Percentiles rank a stretch among this genome's conserved stretches.
Evolutionary conservation across 2,329 filamentous ascomycete genomes (phyloP).

Genomic region (Pyricularia pennisetigena): DNA sequence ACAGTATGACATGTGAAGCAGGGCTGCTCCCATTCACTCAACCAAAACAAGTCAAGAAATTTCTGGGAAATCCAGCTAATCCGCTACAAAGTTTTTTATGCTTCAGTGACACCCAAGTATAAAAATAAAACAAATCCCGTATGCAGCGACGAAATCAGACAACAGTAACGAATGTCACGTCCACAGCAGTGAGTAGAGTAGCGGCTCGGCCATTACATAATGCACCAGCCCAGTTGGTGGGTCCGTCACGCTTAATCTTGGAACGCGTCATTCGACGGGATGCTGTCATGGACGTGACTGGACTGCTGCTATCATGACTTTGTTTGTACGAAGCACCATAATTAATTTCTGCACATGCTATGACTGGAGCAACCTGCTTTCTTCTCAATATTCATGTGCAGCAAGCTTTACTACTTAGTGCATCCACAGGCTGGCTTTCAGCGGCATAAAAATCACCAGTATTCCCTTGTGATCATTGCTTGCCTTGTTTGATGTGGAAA

Average conservation of each 20-base stretch:
- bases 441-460: neutral
- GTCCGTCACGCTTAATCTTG: neutral
- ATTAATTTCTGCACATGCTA: neutral
- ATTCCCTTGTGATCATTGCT: neutral
- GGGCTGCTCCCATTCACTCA: neutral
- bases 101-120: neutral
- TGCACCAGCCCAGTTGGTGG: neutral
- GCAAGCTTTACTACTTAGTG: neutral
- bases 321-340: neutral
- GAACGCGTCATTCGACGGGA: neutral
- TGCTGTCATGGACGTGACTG: slow-evolving; percentile 1
- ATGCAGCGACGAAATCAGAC: neutral
- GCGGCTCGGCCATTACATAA: neutral
- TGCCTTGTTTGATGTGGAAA: neutral
- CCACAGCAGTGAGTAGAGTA: neutral
- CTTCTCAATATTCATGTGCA: neutral
- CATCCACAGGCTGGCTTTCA: neutral
- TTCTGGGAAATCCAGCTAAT: neutral
- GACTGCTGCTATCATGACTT: neutral
- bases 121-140: neutral
- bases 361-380: neutral
- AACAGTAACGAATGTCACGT: neutral
- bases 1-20: neutral
- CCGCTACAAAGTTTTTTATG: neutral
- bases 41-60: neutral